phyloP scores from a whole-genome alignment of 1,284 basidiomycete genomes.

The Exobasidium cylindrosporum region DNA sequence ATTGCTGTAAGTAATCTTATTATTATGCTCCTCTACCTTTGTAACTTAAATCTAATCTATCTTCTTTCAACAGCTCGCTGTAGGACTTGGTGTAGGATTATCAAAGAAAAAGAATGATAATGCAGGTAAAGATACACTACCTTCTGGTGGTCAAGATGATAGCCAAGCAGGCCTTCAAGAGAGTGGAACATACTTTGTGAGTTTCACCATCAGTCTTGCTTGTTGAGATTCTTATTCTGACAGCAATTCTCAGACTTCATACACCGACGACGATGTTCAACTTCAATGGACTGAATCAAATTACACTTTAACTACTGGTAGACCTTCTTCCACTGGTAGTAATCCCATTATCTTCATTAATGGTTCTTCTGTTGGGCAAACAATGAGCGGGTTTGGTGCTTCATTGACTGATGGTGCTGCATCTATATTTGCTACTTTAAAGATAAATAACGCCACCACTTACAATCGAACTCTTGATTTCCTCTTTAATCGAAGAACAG shows the following conservation, averaged over 20 bases:
- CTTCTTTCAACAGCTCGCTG: slow-evolving; percentile 2
- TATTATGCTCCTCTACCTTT: no score
- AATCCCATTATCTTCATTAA: slow-evolving; percentile 5
- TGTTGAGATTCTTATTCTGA: not conserved
- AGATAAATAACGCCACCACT: slow-evolving; percentile 18
- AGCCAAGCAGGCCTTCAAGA: not conserved
- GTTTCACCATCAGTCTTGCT: not conserved
- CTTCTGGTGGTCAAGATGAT: not conserved
- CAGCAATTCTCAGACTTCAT: not conserved
- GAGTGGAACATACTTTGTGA: slow-evolving; percentile 2
- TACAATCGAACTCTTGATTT: slow-evolving; percentile 33
- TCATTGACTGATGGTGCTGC: slow-evolving; percentile 23
- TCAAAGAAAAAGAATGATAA: not conserved
- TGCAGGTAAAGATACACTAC: not conserved
- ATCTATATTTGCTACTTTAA: slow-evolving; percentile 26
- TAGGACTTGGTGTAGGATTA: slow-evolving; percentile 1
- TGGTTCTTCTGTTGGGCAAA: not conserved
- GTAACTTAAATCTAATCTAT: no score
- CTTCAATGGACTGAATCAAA: not conserved
- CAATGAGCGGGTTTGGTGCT: slow-evolving; percentile 13
- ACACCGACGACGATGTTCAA: not conserved
- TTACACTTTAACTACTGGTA: not conserved
- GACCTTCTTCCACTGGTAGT: not conserved
- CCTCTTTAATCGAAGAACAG: slow-evolving; percentile 37
- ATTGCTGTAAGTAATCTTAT: slow-evolving; percentile 6